Evolutionary conservation across 139 green algal species (phyloP).

Genomic region (Penium margaritaceum): DNA sequence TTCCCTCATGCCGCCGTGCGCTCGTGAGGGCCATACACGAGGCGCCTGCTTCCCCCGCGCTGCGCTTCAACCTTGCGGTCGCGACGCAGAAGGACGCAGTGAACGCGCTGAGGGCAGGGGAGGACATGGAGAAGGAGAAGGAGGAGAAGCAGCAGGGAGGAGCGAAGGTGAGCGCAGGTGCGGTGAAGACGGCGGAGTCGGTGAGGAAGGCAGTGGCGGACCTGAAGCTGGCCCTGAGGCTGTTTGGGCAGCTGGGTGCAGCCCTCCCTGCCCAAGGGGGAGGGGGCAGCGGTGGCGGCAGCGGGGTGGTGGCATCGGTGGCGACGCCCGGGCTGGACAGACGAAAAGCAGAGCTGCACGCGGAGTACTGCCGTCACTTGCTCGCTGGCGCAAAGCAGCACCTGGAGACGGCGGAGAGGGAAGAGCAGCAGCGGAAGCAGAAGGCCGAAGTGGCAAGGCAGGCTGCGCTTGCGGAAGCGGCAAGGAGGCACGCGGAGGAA

Average conservation of each 20-base stretch:
- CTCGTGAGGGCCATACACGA: slow-evolving; percentile 69
- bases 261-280: too few species aligned
- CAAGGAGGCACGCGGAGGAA: too few species aligned
- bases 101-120: slow-evolving; percentile 55
- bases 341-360: slow-evolving; percentile 15
- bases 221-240: slow-evolving; percentile 30
- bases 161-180: too few species aligned
- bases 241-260: slow-evolving; percentile 28
- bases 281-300: too few species aligned
- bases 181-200: slow-evolving; percentile 8
- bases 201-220: slow-evolving; percentile 30
- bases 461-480: too few species aligned
- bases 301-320: too few species aligned
- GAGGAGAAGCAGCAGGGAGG: too few species aligned
- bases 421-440: slow-evolving; percentile 32
- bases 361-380: slow-evolving; percentile 17
- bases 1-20: slow-evolving; percentile 50
- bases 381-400: slow-evolving; percentile 1
- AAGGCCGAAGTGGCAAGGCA: too few species aligned
- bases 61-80: slow-evolving; percentile 53
- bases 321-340: slow-evolving; percentile 25
- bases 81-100: slow-evolving; percentile 72
- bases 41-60: slow-evolving; percentile 55
- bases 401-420: slow-evolving; percentile 29
- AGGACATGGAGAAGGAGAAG: too few species aligned